phyloP scores from a whole-genome alignment of 2,329 filamentous ascomycete species.

The Colletotrichum graminicola region DNA sequence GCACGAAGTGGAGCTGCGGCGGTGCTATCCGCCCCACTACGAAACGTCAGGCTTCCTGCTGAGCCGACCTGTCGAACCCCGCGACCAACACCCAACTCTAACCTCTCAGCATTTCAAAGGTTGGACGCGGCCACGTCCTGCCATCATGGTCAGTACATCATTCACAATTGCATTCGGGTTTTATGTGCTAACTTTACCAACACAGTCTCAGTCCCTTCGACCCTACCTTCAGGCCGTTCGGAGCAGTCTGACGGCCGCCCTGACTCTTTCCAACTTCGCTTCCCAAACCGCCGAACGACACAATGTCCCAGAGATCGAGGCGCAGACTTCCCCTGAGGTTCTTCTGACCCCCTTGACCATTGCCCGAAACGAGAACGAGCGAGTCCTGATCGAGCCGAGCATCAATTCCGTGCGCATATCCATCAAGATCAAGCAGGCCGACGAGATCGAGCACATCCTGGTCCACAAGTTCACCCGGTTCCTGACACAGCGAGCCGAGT shows the following conservation, averaged over 20 bases:
- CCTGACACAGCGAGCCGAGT: conserved; percentile 94
- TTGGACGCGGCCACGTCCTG: conserved; percentile 38
- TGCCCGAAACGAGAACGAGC: conserved; percentile 96
- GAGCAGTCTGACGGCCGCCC: conserved; percentile 91
- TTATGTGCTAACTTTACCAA: conserved; percentile 43
- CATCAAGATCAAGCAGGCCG: conserved; percentile 99
- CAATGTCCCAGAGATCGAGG: conserved; percentile 98
- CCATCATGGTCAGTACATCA: conserved; percentile 36
- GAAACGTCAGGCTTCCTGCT: conserved; percentile 52
- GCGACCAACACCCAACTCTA: conserved; percentile 39
- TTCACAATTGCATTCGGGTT: background rate
- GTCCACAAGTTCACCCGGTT: conserved; percentile 99
- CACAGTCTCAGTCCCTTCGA: conserved; percentile 92
- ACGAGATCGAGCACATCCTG: conserved; percentile 97
- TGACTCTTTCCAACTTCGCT: conserved; percentile 96
- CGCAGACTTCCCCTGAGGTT: conserved; percentile 91
- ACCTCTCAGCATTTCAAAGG: conserved; percentile 28
- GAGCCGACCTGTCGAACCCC: conserved; percentile 44
- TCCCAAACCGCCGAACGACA: conserved; percentile 96
- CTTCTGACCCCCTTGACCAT: conserved; percentile 91
- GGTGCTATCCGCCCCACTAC: conserved; percentile 47
- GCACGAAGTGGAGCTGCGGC: conserved; percentile 33
- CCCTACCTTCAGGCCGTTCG: conserved; percentile 97
- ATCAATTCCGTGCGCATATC: conserved; percentile 97
- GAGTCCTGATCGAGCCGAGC: conserved; percentile 94